A percentile compares a stretch with the other conserved stretches of the same genome.
These are phyloP conservation scores for Penicillium paradoxum DNA, from an alignment of 495 filamentous ascomycete genomes.

Conservation along the genomic window DNA sequence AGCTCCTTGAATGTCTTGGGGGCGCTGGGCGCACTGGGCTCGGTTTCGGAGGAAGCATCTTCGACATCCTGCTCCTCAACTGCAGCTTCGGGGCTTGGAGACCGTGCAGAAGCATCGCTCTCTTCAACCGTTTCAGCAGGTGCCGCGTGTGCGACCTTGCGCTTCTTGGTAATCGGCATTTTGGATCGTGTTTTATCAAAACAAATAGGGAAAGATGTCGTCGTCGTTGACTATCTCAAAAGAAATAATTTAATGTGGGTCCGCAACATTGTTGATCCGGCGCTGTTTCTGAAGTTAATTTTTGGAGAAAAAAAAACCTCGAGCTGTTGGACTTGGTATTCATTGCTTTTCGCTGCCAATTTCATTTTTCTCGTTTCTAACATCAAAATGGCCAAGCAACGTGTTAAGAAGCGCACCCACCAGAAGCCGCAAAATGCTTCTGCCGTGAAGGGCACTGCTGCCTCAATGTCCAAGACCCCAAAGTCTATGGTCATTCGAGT, in stretches of 20 bases:
- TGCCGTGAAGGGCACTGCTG: slow-evolving; percentile 47
- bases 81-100: neutral
- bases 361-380: slow-evolving; percentile 7
- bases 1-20: slow-evolving; percentile 76
- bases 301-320: slow-evolving; percentile 38
- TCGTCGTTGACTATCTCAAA: slow-evolving; percentile 14
- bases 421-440: slow-evolving; percentile 60
- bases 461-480: slow-evolving; percentile 55
- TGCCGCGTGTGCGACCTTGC: slow-evolving; percentile 28
- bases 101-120: slow-evolving; percentile 11
- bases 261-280: slow-evolving; percentile 41
- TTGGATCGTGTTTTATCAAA: slow-evolving; percentile 8
- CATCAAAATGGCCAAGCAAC: slow-evolving; percentile 66
- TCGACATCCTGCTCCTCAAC: slow-evolving; percentile 14
- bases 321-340: slow-evolving; percentile 8
- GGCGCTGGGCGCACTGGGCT: neutral
- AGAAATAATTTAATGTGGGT: slow-evolving; percentile 32
- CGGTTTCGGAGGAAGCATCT: slow-evolving; percentile 6
- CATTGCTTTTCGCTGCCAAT: slow-evolving; percentile 6
- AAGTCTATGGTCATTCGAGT: slow-evolving; percentile 99
- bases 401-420: slow-evolving; percentile 89
- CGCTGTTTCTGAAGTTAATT: slow-evolving; percentile 29
- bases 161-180: slow-evolving; percentile 37
- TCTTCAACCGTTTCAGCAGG: slow-evolving; percentile 7
- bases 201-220: slow-evolving; percentile 10